Evolutionary conservation across 768 basidiomycete species (phyloP).

Genomic region (Jaapia argillacea): DNA sequence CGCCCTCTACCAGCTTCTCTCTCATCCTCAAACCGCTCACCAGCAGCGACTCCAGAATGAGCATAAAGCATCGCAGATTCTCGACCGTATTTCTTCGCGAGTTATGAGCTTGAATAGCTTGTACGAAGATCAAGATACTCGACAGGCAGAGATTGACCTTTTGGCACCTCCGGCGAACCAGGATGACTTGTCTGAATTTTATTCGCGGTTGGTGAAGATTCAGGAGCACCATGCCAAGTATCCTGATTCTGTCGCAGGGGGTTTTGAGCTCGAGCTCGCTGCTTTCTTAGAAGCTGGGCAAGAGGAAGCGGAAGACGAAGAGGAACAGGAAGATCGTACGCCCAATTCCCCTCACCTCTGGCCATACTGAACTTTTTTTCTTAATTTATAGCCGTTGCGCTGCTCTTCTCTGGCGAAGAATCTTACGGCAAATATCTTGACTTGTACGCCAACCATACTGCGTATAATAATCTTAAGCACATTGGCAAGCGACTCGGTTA

Average conservation of each 20-base stretch:
- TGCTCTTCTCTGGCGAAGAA: slow-evolving; percentile 95
- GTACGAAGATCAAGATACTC: slow-evolving; percentile 69
- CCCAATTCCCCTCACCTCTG: background rate
- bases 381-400: slow-evolving; percentile 51
- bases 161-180: slow-evolving; percentile 50
- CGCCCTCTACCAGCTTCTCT: slow-evolving; percentile 76
- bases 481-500: slow-evolving; percentile 80
- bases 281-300: slow-evolving; percentile 69
- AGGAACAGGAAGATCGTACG: slow-evolving; percentile 72
- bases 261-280: slow-evolving; percentile 78
- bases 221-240: slow-evolving; percentile 96
- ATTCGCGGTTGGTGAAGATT: slow-evolving; percentile 89
- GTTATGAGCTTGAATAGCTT: slow-evolving; percentile 53
- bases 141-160: slow-evolving; percentile 56
- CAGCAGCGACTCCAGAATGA: slow-evolving; percentile 63
- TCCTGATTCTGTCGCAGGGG: slow-evolving; percentile 76
- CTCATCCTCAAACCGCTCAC: slow-evolving; percentile 52
- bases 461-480: slow-evolving; percentile 85
- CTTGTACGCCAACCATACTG: slow-evolving; percentile 77
- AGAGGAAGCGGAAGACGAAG: slow-evolving; percentile 59
- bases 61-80: slow-evolving; percentile 85
- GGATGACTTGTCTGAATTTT: slow-evolving; percentile 87
- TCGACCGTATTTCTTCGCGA: slow-evolving; percentile 72
- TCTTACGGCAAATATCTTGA: slow-evolving; percentile 92
- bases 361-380: slow-evolving; percentile 6